These are phyloP conservation scores for Argentina anserina DNA, from an alignment of 306 rosid species.

Conservation along the genomic window DNA sequence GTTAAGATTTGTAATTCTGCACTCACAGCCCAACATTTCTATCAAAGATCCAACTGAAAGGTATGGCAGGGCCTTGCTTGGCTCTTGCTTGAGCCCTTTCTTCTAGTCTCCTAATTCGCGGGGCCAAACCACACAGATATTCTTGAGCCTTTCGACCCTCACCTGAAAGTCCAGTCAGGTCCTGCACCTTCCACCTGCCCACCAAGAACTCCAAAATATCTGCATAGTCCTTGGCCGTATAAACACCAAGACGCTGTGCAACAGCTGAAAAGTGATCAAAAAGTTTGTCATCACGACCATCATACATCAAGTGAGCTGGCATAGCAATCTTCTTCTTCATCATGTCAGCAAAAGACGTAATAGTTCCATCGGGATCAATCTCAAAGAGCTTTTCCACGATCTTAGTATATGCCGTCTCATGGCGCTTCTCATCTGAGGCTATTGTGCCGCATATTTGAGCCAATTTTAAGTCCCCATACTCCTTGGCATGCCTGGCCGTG, in stretches of 20 bases:
- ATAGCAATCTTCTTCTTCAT: constrained; percentile 88
- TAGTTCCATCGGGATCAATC: constrained; percentile 78
- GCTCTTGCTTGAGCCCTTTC: constrained; percentile 74
- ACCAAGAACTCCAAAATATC: constrained; percentile 86
- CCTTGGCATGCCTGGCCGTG: constrained; percentile 93
- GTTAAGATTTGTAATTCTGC: constrained; percentile 2
- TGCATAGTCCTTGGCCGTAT: constrained; percentile 89
- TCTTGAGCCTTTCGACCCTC: constrained; percentile 85
- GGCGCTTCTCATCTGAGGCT: constrained; percentile 90
- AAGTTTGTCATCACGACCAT: constrained; percentile 68
- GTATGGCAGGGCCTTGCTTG: constrained; percentile 41
- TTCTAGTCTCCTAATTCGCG: constrained; percentile 78
- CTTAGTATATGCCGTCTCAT: constrained; percentile 89
- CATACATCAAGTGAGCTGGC: constrained; percentile 94
- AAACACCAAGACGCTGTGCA: constrained; percentile 81
- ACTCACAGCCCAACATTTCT: constrained; percentile 64
- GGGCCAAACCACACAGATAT: constrained; percentile 68
- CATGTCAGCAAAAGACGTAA: constrained; percentile 80
- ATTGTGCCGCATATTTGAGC: constrained; percentile 90
- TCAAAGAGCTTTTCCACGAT: constrained; percentile 81
- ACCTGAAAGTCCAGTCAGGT: constrained; percentile 61
- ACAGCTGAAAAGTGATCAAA: constrained; percentile 72
- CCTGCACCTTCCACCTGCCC: constrained; percentile 76
- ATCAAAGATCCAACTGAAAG: constrained; percentile 75
- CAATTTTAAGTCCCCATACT: constrained; percentile 68